Evolutionary conservation across 1,139 yeast genomes (phyloP).

Genomic region (Lodderomyces theae): DNA sequence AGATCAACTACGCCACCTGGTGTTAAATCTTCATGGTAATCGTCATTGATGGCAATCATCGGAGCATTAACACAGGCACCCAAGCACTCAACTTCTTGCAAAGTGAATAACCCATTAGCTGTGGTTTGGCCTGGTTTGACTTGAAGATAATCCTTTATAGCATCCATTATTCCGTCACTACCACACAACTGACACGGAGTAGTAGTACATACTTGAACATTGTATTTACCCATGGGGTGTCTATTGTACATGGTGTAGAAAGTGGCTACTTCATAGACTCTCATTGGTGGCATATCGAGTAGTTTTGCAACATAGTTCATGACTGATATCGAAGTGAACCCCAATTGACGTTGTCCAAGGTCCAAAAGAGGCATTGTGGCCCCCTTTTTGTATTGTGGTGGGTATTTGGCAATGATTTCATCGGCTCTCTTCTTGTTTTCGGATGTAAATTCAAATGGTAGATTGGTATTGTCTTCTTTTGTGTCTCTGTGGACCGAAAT

Average conservation of each 20-base stretch:
- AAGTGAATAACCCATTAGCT: constrained; percentile 69
- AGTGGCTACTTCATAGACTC: constrained; percentile 91
- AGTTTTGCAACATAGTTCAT: constrained; percentile 90
- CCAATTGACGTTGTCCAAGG: constrained; percentile 84
- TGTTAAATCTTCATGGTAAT: constrained; percentile 79
- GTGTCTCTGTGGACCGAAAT: constrained; percentile 74
- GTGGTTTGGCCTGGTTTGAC: constrained; percentile 82
- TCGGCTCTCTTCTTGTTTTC: constrained; percentile 71
- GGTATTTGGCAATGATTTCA: constrained; percentile 74
- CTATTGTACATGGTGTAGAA: constrained; percentile 92
- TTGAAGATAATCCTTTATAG: constrained; percentile 59
- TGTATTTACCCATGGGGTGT: constrained; percentile 82
- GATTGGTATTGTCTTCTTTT: constrained; percentile 60
- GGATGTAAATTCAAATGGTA: constrained; percentile 72
- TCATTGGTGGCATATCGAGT: constrained; percentile 91
- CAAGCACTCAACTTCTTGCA: constrained; percentile 87
- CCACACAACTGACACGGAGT: constrained; percentile 90
- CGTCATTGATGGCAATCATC: constrained; percentile 82
- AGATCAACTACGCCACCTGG: constrained; percentile 61
- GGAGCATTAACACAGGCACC: constrained; percentile 95
- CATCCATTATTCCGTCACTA: constrained; percentile 72
- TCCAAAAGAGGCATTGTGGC: constrained; percentile 88
- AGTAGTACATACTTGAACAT: constrained; percentile 84
- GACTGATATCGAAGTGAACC: constrained; percentile 84
- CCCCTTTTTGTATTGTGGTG: constrained; percentile 82